Evolutionary conservation across 352 stramenopile species (phyloP).

Genomic region (Phytophthora sp.): DNA sequence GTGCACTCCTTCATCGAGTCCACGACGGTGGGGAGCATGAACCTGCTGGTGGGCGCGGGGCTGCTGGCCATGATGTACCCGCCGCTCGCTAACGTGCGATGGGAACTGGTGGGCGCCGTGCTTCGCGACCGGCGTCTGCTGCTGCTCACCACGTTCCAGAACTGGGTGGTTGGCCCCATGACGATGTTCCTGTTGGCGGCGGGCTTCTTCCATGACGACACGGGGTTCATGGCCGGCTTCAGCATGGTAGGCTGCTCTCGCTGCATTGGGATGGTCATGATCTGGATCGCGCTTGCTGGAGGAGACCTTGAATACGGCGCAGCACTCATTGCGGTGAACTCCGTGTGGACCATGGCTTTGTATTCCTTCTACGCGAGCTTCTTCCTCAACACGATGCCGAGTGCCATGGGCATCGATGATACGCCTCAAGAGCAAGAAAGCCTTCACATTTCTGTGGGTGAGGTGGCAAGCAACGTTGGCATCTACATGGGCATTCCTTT

Average conservation of each 20-base stretch:
- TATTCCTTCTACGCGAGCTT: constrained; percentile 72
- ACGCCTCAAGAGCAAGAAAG: constrained; percentile 13
- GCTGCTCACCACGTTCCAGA: constrained; percentile 57
- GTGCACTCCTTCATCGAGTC: constrained; percentile 51
- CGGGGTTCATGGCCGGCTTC: constrained; percentile 66
- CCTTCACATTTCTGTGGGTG: constrained; percentile 47
- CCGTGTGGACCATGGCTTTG: constrained; percentile 59
- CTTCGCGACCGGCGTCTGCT: constrained; percentile 57
- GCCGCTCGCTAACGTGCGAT: constrained; percentile 58
- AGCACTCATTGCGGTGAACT: constrained; percentile 76
- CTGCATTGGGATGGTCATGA: constrained; percentile 87
- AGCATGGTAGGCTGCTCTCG: constrained; percentile 72
- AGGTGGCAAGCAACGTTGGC: constrained; percentile 60
- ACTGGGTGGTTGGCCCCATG: constrained; percentile 63
- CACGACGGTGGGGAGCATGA: constrained; percentile 55
- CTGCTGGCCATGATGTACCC: constrained; percentile 74
- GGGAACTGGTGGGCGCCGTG: constrained; percentile 50
- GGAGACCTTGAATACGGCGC: constrained; percentile 74
- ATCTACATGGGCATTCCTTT: constrained; percentile 82
- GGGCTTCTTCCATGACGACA: constrained; percentile 52
- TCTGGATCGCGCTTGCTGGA: constrained; percentile 72
- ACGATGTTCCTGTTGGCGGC: constrained; percentile 64
- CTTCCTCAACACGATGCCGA: constrained; percentile 54
- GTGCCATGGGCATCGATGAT: constrained; percentile 36
- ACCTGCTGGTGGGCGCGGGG: constrained; percentile 57